Evolutionary conservation across 2,329 filamentous ascomycete genomes (phyloP), one percentile per base, ranked within the genome.

Genomic region (Trichoderma semiorbis): DNA sequence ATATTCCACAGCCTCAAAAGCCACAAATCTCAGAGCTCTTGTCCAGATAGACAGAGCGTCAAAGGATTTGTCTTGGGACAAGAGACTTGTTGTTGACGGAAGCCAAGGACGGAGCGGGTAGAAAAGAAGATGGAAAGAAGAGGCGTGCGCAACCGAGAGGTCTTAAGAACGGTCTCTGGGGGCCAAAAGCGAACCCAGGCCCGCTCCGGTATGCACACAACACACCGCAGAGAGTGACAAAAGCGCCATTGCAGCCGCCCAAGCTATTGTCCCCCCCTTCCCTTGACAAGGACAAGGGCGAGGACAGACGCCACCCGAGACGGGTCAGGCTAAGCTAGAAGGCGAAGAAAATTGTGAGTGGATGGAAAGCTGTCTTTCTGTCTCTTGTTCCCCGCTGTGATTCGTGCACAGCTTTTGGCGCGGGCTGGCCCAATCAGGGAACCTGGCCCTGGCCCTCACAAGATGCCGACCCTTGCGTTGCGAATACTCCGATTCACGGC

Each of bases 341-440:
- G 57, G 39, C 50, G 53, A 26, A 47, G 62, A 24, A 60, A 24
- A 60, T 60, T 39, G 32, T 66, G 61, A 53, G 32, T 60, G 63
- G 69, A 39, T 63, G 11, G 16, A 34, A 12, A 16, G 12, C 26
- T 28, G 36, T 32, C 18, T 43, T 18, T 43, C 11, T 53, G 67
- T 69, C 30, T 32, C 26, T 63, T 34, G 34, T 72, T 69, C 72
- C 74, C 76, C 72, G 71, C 77, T 78, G 77, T 78, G 77, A 78
- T 78, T 76, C 72, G 70, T 67, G 68, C 57, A 68, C 32, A 14
- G 39, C 39, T 36, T 36, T 30, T 72, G 72, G 73, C 73, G 76
- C 74, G 72, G 74, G 73, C 64, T 68, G 72, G 72, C 74, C 77
- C 77, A 78, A 76, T 79, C 62, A 78, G 75, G 77, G 74, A 76